A percentile compares a stretch with the other conserved stretches of the same genome.
Conservation (phyloP, 495 filamentous ascomycete species). For the Aspergillus nanangensis region DNA sequence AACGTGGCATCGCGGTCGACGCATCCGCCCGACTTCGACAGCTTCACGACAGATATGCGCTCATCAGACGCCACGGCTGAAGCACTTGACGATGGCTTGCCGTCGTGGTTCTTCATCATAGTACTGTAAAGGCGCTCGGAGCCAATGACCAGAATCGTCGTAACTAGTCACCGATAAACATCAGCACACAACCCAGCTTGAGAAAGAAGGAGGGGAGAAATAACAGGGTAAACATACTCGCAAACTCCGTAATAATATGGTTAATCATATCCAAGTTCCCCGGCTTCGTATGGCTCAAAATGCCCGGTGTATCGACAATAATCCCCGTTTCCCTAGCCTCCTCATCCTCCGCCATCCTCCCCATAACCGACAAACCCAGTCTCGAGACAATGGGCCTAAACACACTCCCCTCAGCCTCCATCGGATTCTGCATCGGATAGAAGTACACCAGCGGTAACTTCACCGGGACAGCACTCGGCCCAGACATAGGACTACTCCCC, state of each 20-base stretch:
- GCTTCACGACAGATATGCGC: slow-evolving; percentile 64
- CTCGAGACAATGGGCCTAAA: slow-evolving; percentile 72
- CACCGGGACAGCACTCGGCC: slow-evolving; percentile 79
- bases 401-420: slow-evolving; percentile 65
- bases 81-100: slow-evolving; percentile 52
- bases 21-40: slow-evolving; percentile 85
- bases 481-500: slow-evolving; percentile 86
- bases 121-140: slow-evolving; percentile 78
- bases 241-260: slow-evolving; percentile 85
- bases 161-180: slow-evolving; percentile 42
- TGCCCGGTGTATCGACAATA: slow-evolving; percentile 80
- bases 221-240: slow-evolving; percentile 43
- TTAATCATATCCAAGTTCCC: slow-evolving; percentile 68
- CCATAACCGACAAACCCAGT: slow-evolving; percentile 73
- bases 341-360: slow-evolving; percentile 73
- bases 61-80: slow-evolving; percentile 48
- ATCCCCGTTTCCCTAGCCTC: slow-evolving; percentile 66
- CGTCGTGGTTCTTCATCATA: slow-evolving; percentile 67
- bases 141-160: slow-evolving; percentile 76
- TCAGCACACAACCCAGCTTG: slow-evolving; percentile 5
- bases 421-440: slow-evolving; percentile 67
- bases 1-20: slow-evolving; percentile 75
- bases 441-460: slow-evolving; percentile 93
- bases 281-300: slow-evolving; percentile 55
- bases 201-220: neutral